phyloP scores from a whole-genome alignment of 768 basidiomycete species.

The Suillus brevipes region DNA sequence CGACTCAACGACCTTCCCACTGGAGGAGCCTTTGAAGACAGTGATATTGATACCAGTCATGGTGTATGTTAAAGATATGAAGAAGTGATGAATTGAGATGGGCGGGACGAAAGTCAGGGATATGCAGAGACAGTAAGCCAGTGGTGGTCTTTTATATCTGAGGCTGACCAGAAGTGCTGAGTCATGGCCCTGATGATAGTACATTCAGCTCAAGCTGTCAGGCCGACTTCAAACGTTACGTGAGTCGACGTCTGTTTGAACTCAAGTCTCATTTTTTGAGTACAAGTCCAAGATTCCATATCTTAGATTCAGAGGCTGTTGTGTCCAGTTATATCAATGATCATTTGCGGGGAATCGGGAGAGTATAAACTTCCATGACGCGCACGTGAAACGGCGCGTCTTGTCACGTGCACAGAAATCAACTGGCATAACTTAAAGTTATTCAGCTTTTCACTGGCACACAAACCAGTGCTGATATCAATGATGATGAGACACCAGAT shows the following conservation, averaged over 20 bases:
- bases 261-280: neutral
- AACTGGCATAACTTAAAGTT: neutral
- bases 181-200: neutral
- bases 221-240: neutral
- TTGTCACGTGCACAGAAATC: neutral
- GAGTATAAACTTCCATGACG: neutral
- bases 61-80: neutral
- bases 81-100: neutral
- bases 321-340: neutral
- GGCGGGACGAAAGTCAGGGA: neutral
- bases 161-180: neutral
- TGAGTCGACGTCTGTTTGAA: neutral
- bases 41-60: slow-evolving; percentile 26
- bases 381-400: neutral
- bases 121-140: neutral
- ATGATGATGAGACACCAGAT: neutral
- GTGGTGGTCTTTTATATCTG: neutral
- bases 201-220: neutral
- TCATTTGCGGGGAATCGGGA: neutral
- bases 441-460: too few relatives aligned
- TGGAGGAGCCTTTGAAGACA: slow-evolving; percentile 31
- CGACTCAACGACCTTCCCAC: slow-evolving; percentile 20
- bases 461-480: neutral
- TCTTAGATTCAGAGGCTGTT: neutral
- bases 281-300: neutral